Conservation (phyloP, 805 yeast genomes). For the Candida gorgasii region DNA sequence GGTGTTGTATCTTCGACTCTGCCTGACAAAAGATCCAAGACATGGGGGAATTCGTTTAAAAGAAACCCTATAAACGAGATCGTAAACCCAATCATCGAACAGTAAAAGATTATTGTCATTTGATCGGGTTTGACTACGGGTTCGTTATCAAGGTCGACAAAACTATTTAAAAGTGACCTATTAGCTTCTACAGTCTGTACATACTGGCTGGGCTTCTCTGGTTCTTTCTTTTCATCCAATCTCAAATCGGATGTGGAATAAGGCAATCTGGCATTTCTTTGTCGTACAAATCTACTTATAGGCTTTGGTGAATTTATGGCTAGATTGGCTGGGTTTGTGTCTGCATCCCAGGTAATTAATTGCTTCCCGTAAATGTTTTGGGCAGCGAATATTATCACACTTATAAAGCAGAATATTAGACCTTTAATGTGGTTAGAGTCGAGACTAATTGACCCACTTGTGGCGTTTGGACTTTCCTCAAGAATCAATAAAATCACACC, state of each 20-base stretch:
- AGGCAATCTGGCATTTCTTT: conserved; percentile 30
- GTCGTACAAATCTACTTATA: conserved; percentile 17
- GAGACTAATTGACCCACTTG: too few relatives aligned
- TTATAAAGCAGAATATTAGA: conserved; percentile 62
- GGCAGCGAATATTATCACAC: conserved; percentile 75
- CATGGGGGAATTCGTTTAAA: conserved; percentile 54
- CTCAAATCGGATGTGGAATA: conserved; percentile 35
- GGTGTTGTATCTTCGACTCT: conserved; percentile 18
- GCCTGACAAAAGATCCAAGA: conserved; percentile 18
- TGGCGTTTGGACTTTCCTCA: conserved; percentile 21
- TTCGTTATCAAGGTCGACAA: conserved; percentile 16
- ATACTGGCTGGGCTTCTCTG: conserved; percentile 8
- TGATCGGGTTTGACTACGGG: conserved; percentile 62
- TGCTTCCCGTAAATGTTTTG: conserved; percentile 88
- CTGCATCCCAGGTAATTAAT: conserved; percentile 58
- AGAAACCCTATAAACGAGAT: conserved; percentile 77
- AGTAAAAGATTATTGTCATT: conserved; percentile 75
- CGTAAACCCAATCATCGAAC: conserved; percentile 69
- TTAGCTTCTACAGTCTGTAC: conserved; percentile 16
- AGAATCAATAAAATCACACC: conserved; percentile 56
- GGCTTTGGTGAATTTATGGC: conserved; percentile 24
- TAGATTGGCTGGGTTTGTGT: conserved; percentile 27
- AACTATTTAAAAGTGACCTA: conserved; percentile 24
- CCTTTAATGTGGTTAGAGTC: conserved; percentile 52
- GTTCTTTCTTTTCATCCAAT: conserved; percentile 26